Conservation (phyloP, 768 basidiomycete species). For the Candolleomyces efflorescens region DNA sequence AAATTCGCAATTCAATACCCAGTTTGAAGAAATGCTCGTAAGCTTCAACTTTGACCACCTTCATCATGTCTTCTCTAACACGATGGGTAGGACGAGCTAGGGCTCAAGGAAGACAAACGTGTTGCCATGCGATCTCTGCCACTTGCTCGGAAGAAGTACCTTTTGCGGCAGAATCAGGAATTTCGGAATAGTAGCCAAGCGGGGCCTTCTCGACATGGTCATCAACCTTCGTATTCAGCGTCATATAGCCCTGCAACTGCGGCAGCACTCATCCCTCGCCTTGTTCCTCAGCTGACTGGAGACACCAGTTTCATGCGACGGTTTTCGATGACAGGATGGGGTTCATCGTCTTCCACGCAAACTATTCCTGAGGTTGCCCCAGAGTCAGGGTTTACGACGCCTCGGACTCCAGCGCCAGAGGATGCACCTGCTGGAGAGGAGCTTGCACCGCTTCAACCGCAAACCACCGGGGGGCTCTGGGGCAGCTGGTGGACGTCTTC, state of each 20-base stretch:
- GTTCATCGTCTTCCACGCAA: conserved; percentile 20
- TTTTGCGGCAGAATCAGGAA: conserved; percentile 55
- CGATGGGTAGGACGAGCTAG: conserved; percentile 59
- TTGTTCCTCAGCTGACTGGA: conserved; percentile 75
- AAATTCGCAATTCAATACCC: conserved; percentile 37
- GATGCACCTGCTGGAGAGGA: conserved; percentile 28
- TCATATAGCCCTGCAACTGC: conserved; percentile 62
- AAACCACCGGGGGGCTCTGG: conserved; percentile 75
- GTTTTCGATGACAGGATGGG: conserved; percentile 64
- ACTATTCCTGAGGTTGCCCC: conserved; percentile 24
- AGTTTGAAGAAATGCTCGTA: conserved; percentile 73
- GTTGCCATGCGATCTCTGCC: conserved; percentile 59
- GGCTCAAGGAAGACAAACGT: conserved; percentile 67
- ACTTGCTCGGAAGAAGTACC: conserved; percentile 57
- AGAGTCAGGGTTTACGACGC: neutral
- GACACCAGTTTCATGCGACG: conserved; percentile 64
- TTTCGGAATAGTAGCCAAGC: conserved; percentile 30
- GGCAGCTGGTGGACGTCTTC: conserved; percentile 72
- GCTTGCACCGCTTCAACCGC: conserved; percentile 46
- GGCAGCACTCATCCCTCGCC: conserved; percentile 52
- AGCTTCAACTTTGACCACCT: conserved; percentile 15
- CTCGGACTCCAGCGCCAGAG: conserved; percentile 17
- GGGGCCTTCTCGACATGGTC: conserved; percentile 17
- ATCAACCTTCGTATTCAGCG: conserved; percentile 36
- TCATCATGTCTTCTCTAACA: neutral